Evolutionary conservation across 1,139 yeast genomes (phyloP).

Genomic region (Candida anutae): DNA sequence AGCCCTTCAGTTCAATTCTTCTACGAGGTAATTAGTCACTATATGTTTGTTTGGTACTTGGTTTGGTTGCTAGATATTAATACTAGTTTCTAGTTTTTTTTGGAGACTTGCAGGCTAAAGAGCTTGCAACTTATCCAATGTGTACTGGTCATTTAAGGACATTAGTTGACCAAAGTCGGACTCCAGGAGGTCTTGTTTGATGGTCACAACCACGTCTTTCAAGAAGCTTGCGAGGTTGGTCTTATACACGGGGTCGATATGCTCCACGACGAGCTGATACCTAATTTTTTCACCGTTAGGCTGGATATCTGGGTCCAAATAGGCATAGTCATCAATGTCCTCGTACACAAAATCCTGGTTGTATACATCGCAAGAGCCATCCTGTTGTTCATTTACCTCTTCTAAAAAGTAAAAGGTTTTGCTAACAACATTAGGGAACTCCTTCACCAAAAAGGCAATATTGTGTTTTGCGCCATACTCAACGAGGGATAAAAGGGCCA

Average conservation of each 20-base stretch:
- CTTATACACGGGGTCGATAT: constrained; percentile 51
- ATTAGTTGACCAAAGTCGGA: constrained; percentile 21
- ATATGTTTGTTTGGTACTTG: too few relatives aligned
- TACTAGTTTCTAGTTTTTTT: too few relatives aligned
- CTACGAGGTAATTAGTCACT: too few relatives aligned
- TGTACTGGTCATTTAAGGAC: constrained; percentile 23
- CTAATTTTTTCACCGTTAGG: constrained; percentile 55
- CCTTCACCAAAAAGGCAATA: constrained; percentile 17
- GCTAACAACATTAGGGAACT: constrained; percentile 35
- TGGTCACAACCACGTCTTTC: constrained; percentile 12
- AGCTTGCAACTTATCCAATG: constrained; percentile 22
- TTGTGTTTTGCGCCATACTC: constrained; percentile 16
- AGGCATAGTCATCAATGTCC: constrained; percentile 41
- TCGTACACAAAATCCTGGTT: constrained; percentile 50
- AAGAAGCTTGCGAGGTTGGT: constrained; percentile 32
- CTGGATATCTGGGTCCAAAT: constrained; percentile 37
- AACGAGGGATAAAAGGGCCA: constrained; percentile 48
- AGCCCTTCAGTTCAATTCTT: too few relatives aligned
- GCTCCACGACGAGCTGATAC: constrained; percentile 38
- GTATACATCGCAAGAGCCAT: constrained; percentile 59
- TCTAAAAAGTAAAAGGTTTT: constrained; percentile 58
- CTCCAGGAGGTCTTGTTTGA: constrained; percentile 15
- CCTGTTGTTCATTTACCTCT: constrained; percentile 56
- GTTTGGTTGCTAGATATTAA: too few relatives aligned
- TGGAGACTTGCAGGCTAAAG: too few relatives aligned